These are phyloP conservation scores for Cladosporium velox DNA, from an alignment of 2,329 filamentous ascomycete genomes.

Conservation along the genomic window DNA sequence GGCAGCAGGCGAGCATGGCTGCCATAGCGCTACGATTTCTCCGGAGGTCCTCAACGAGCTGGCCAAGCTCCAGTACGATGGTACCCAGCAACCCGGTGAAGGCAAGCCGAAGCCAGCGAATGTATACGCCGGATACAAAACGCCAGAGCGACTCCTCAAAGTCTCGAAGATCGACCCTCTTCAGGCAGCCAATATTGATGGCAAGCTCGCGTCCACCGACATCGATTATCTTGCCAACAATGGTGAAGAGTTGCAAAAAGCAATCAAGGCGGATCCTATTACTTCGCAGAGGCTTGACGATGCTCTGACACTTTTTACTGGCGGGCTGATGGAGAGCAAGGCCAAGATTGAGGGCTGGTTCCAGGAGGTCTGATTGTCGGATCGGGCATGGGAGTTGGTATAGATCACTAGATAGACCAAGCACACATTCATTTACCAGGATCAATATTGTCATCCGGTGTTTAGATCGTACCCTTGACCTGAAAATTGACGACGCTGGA, in stretches of 20 bases:
- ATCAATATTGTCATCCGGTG: background rate
- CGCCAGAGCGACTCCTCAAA: slow-evolving; percentile 23
- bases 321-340: slow-evolving; percentile 27
- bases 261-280: slow-evolving; percentile 26
- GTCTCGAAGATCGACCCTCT: slow-evolving; percentile 26
- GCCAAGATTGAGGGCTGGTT: slow-evolving; percentile 27
- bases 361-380: slow-evolving; percentile 10
- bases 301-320: slow-evolving; percentile 26
- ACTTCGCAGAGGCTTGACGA: slow-evolving; percentile 26
- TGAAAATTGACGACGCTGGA: background rate
- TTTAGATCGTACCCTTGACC: background rate
- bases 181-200: slow-evolving; percentile 14
- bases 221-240: slow-evolving; percentile 28
- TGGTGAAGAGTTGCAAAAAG: slow-evolving; percentile 25
- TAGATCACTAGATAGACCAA: slow-evolving; percentile 2
- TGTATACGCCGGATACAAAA: slow-evolving; percentile 23
- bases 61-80: slow-evolving; percentile 26
- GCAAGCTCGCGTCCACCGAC: slow-evolving; percentile 22
- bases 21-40: slow-evolving; percentile 61
- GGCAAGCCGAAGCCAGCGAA: slow-evolving; percentile 25
- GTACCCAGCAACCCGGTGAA: slow-evolving; percentile 24
- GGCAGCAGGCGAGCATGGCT: slow-evolving; percentile 53
- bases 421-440: slow-evolving; percentile 2
- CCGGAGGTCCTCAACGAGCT: slow-evolving; percentile 51
- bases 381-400: background rate